phyloP scores from a whole-genome alignment of 106 monocot species.

The Platanthera zijinensis region DNA sequence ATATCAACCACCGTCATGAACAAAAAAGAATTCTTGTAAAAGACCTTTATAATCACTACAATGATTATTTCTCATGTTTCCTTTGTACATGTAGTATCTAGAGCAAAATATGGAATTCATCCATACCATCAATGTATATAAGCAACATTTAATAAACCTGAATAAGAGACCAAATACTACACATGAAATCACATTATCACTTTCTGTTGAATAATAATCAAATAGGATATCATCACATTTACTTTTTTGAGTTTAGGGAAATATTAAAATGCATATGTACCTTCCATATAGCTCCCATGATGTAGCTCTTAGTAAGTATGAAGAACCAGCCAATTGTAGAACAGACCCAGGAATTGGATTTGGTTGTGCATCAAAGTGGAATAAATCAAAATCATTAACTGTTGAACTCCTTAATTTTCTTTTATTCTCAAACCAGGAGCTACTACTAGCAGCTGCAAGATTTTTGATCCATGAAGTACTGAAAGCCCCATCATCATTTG shows the following conservation, averaged over 20 bases:
- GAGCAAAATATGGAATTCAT: no score
- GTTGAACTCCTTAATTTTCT: constrained; percentile 27
- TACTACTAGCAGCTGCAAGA: constrained; percentile 23
- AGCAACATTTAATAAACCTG: no score
- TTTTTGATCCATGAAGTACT: constrained; percentile 96
- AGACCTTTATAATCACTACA: no score
- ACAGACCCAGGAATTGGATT: constrained; percentile 78
- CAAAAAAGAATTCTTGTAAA: no score
- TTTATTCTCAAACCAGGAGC: constrained; percentile 15
- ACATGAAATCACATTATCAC: no score
- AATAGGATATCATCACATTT: no score
- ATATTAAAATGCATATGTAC: constrained; percentile 16
- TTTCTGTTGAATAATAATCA: no score
- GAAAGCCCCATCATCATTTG: constrained; percentile 71
- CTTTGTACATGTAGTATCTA: no score
- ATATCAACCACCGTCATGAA: no score
- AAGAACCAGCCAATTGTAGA: constrained; percentile 83
- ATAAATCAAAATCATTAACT: constrained; percentile 71
- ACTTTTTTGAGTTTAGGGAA: not conserved
- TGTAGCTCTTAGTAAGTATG: constrained; percentile 81
- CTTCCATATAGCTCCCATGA: constrained; percentile 99
- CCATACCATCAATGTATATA: no score
- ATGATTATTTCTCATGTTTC: no score
- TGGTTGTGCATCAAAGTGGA: constrained; percentile 63
- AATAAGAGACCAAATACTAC: no score